These are phyloP conservation scores for Lichtheimia ornata DNA, from an alignment of 371 early-diverging fungal genomes.

Conservation along the genomic window DNA sequence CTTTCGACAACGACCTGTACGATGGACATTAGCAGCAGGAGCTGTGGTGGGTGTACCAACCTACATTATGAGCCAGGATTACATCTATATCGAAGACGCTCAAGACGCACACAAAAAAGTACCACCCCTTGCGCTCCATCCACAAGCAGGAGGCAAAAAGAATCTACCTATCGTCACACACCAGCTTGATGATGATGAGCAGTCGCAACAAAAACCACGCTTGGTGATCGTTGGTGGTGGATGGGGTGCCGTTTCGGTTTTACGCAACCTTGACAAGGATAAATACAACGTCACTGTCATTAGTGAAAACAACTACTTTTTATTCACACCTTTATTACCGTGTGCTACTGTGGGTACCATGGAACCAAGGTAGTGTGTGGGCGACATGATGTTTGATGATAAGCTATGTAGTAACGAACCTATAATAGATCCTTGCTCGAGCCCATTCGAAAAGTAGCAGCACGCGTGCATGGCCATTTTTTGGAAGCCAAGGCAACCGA, in stretches of 20 bases:
- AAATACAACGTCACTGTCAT: slow-evolving; percentile 78
- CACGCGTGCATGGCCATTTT: slow-evolving; percentile 49
- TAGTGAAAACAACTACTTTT: slow-evolving; percentile 76
- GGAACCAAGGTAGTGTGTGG: slow-evolving; percentile 59
- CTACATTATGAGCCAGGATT: slow-evolving; percentile 8
- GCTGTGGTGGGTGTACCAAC: neutral
- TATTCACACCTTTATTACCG: slow-evolving; percentile 86
- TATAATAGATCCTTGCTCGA: slow-evolving; percentile 66
- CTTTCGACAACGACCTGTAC: neutral
- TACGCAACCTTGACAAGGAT: slow-evolving; percentile 65
- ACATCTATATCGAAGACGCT: slow-evolving; percentile 15
- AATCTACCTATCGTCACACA: slow-evolving; percentile 31
- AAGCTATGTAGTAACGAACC: no score
- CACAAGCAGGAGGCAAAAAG: slow-evolving; percentile 37
- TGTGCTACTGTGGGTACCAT: slow-evolving; percentile 74
- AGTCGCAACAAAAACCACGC: slow-evolving; percentile 51
- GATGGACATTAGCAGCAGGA: neutral
- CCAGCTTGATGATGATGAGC: slow-evolving; percentile 27
- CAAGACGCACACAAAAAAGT: slow-evolving; percentile 30
- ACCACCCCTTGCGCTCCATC: slow-evolving; percentile 34
- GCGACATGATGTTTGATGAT: neutral
- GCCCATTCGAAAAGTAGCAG: slow-evolving; percentile 68
- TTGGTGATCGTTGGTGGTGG: slow-evolving; percentile 79
- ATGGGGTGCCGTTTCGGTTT: slow-evolving; percentile 69
- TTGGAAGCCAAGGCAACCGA: slow-evolving; percentile 67